Conservation (phyloP, 768 basidiomycete species). For the Boletales sp. region DNA sequence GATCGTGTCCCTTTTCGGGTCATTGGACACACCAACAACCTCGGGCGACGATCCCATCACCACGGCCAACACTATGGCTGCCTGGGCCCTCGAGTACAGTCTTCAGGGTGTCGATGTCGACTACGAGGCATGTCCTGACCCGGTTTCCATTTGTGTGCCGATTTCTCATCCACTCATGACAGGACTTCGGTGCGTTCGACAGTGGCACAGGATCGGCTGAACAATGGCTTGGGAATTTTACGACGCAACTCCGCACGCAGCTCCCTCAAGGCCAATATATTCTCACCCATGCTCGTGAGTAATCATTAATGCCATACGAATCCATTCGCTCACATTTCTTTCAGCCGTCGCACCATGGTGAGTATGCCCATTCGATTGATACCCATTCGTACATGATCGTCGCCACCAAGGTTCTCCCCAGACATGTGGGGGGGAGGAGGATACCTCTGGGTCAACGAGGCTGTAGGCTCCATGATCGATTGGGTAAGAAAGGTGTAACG, state of each 20-base stretch:
- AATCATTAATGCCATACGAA: background rate
- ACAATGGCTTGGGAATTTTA: conserved; percentile 33
- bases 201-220: conserved; percentile 37
- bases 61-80: conserved; percentile 43
- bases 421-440: too few relatives aligned
- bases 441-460: too few relatives aligned
- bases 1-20: conserved; percentile 54
- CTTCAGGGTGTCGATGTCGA: conserved; percentile 55
- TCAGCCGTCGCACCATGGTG: conserved; percentile 21
- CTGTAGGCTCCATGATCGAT: too few relatives aligned
- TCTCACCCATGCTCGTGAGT: conserved; percentile 35
- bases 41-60: conserved; percentile 35
- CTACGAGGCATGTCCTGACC: conserved; percentile 36
- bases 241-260: conserved; percentile 28
- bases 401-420: too few relatives aligned
- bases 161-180: background rate
- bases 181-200: conserved; percentile 35
- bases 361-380: background rate
- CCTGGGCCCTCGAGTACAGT: conserved; percentile 44
- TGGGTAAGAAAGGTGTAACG: too few relatives aligned
- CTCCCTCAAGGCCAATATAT: conserved; percentile 34
- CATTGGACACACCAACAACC: conserved; percentile 39
- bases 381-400: too few relatives aligned
- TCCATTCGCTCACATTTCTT: background rate
- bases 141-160: background rate